phyloP scores from a whole-genome alignment of 345 rosid species.

The Eucalyptus marginata region DNA sequence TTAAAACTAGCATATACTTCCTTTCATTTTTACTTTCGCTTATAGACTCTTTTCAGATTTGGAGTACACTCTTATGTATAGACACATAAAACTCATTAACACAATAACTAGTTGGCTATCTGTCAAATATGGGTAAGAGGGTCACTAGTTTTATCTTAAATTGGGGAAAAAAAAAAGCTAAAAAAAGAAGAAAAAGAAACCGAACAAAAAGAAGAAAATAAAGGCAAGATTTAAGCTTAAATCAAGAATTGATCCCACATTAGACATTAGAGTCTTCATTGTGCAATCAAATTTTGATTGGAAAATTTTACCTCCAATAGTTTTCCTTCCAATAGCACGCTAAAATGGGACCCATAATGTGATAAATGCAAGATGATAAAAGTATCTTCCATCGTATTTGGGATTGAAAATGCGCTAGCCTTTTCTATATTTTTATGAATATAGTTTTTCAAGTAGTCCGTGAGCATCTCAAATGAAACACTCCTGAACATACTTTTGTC shows the following conservation, averaged over 20 bases:
- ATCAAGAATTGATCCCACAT: background rate
- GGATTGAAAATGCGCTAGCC: background rate
- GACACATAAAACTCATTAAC: too few relatives aligned
- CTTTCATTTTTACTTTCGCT: background rate
- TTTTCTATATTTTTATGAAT: background rate
- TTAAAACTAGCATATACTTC: background rate
- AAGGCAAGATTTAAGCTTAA: background rate
- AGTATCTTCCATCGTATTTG: background rate
- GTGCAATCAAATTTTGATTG: background rate
- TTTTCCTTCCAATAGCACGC: fast-evolving
- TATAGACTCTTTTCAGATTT: background rate
- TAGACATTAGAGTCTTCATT: background rate
- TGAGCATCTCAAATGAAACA: background rate
- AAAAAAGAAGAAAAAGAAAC: background rate
- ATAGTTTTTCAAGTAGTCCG: background rate
- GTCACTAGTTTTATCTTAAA: background rate
- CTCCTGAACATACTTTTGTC: background rate
- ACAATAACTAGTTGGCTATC: background rate
- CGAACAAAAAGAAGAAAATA: too few relatives aligned
- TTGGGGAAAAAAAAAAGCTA: too few relatives aligned
- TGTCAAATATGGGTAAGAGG: background rate
- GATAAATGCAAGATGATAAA: background rate
- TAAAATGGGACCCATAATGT: background rate
- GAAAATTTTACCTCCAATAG: background rate
- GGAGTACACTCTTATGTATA: background rate